Evolutionary conservation across 805 yeast species (phyloP), one percentile per base, ranked within the genome.

Genomic region (Wickerhamiella qilinensis): DNA sequence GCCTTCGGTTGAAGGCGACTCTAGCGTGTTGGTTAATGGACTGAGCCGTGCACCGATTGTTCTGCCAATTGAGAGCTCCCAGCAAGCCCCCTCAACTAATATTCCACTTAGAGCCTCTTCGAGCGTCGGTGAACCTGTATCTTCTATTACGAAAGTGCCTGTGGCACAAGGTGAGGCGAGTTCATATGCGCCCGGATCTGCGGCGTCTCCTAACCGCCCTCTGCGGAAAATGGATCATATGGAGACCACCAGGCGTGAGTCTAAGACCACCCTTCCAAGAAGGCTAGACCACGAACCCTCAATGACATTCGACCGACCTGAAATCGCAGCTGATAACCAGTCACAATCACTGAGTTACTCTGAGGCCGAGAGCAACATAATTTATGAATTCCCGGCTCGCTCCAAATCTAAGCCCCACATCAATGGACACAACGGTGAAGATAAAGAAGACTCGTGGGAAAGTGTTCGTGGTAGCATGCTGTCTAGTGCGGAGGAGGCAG

Each of bases 401-500:
- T 8, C 8, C 8, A 30, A 31, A 16, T 24, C 37, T 3, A 28
- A 17, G 2, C 15, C 40, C 4, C 29, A 21, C 14, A 25, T 17
- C 15, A 20, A 9, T 20, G 35, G 29, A 3, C 20, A 21, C 25
- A n/a, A n/a, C n/a, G n/a, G n/a, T n/a, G 25, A 27, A n/a, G 37
- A 38, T 30, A 30, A 12, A 15, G 29, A 31, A 20, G 20, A 20
- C 22, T 19, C 24, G 20, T 37, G 41, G 35, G 46, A 37, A 20
- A 30, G 37, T 3, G 20, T 30, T 14, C 19, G 35, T 20, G 36
- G 11, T 8, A 38, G 32, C 14, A 7, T 29, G 16, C 44, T 38
- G 15, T 20, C 33, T 5, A 43, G 42, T 3, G 50, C 46, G 9
- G 52, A 52, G 21, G 56, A 48, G 33, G 52, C 46, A 11, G 52